These are phyloP conservation scores for Geranium brycei DNA, from an alignment of 345 rosid species.

Conservation along the genomic window DNA sequence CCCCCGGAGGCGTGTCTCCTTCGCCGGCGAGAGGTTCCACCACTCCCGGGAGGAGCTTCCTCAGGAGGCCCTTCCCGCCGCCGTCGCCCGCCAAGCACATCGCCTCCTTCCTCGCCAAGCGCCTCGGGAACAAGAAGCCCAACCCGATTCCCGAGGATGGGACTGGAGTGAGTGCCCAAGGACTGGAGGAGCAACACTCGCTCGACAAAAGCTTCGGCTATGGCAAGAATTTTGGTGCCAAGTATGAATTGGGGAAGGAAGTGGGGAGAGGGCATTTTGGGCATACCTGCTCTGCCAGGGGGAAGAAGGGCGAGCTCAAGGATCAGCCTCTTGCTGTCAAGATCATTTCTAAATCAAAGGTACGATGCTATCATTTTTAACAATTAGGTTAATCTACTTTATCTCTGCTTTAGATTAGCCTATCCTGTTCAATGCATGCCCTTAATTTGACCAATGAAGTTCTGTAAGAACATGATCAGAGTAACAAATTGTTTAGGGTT, in stretches of 20 bases:
- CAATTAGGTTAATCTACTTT: neutral
- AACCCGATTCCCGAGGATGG: conserved; percentile 31
- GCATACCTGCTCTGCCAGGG: conserved; percentile 21
- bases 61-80: conserved; percentile 57
- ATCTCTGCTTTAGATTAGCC: neutral
- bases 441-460: neutral
- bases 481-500: no score
- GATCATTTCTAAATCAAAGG: conserved; percentile 10
- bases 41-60: conserved; percentile 61
- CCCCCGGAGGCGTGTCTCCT: neutral
- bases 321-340: conserved; percentile 25
- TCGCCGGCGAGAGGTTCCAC: conserved; percentile 48
- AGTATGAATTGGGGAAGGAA: conserved; percentile 25
- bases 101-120: conserved; percentile 12
- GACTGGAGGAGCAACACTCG: conserved; percentile 5
- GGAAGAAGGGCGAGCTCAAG: conserved; percentile 23
- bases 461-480: neutral
- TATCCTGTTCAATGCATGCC: no score
- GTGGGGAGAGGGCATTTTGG: conserved; percentile 31
- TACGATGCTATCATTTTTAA: neutral
- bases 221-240: conserved; percentile 18
- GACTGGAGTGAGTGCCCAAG: conserved; percentile 5
- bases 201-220: conserved; percentile 29
- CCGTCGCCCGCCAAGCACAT: conserved; percentile 33
- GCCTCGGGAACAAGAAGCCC: conserved; percentile 9